Evolutionary conservation across 2,329 filamentous ascomycete species (phyloP).

Genomic region (Didymella exigua): DNA sequence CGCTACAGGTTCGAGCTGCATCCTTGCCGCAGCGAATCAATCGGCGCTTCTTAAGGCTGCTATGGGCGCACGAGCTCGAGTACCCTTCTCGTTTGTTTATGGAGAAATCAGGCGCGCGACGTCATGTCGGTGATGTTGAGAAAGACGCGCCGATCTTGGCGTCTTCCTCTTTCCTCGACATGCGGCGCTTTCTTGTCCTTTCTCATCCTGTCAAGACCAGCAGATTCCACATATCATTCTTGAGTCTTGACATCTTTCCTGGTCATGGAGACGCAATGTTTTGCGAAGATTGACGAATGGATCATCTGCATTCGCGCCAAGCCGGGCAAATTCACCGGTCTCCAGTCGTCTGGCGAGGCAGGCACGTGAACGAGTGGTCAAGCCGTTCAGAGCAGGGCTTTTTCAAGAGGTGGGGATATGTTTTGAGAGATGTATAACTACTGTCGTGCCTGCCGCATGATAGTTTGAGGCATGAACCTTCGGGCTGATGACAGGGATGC

Average conservation of each 20-base stretch:
- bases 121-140: slow-evolving; percentile 8
- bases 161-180: background rate
- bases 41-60: background rate
- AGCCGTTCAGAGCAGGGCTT: background rate
- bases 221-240: background rate
- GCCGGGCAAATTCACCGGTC: background rate
- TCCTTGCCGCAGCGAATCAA: slow-evolving; percentile 5
- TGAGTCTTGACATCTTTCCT: too few relatives aligned
- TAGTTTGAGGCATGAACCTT: background rate
- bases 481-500: slow-evolving; percentile 6
- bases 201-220: background rate
- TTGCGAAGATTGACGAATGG: background rate
- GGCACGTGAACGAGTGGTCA: background rate
- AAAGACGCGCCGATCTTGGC: slow-evolving; percentile 7
- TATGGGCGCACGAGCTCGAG: slow-evolving; percentile 2
- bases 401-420: background rate
- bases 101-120: slow-evolving; percentile 1
- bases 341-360: background rate
- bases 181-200: background rate
- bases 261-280: background rate
- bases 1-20: slow-evolving; percentile 19
- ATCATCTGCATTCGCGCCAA: background rate
- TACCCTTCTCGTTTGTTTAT: background rate
- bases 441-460: background rate
- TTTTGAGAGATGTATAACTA: background rate